phyloP scores from a whole-genome alignment of 2,329 filamentous ascomycete genomes.

The Neofusicoccum ribis region DNA sequence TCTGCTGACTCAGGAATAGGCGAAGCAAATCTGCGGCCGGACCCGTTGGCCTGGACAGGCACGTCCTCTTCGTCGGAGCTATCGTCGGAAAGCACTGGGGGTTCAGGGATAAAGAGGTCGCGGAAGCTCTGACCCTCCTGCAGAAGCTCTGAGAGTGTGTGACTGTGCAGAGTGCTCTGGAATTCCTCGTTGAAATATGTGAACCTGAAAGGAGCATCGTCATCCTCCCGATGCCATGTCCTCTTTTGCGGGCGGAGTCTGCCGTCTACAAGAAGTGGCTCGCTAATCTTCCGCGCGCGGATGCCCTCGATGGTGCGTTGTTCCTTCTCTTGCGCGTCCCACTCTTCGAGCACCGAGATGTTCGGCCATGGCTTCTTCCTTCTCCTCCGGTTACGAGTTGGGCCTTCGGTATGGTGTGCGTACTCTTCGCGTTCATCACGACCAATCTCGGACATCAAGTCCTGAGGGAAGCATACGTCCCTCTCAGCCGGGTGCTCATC shows the following conservation, averaged over 20 bases:
- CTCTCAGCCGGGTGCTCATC: slow-evolving; percentile 65
- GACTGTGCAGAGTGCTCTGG: slow-evolving; percentile 91
- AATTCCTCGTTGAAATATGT: slow-evolving; percentile 99
- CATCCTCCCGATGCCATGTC: slow-evolving; percentile 83
- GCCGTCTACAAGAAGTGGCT: slow-evolving; percentile 89
- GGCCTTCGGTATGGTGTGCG: slow-evolving; percentile 50
- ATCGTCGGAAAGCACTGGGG: slow-evolving; percentile 59
- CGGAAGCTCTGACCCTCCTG: slow-evolving; percentile 81
- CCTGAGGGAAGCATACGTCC: slow-evolving; percentile 89
- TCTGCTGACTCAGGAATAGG: neutral
- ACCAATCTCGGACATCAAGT: slow-evolving; percentile 74
- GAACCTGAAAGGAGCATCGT: slow-evolving; percentile 90
- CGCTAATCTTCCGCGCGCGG: slow-evolving; percentile 86
- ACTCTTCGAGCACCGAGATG: slow-evolving; percentile 78
- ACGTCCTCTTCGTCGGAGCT: slow-evolving; percentile 63
- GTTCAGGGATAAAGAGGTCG: slow-evolving; percentile 89
- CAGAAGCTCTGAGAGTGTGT: slow-evolving; percentile 89
- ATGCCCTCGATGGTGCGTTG: slow-evolving; percentile 74
- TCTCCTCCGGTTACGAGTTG: slow-evolving; percentile 43
- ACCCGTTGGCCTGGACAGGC: neutral
- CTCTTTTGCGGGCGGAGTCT: slow-evolving; percentile 75
- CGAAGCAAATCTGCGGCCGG: neutral
- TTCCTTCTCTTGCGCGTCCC: slow-evolving; percentile 88
- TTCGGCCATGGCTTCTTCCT: slow-evolving; percentile 76
- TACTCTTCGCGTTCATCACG: slow-evolving; percentile 82